Evolutionary conservation across 2,329 filamentous ascomycete genomes (phyloP).

Genomic region (Stachybotrys chartarum): DNA sequence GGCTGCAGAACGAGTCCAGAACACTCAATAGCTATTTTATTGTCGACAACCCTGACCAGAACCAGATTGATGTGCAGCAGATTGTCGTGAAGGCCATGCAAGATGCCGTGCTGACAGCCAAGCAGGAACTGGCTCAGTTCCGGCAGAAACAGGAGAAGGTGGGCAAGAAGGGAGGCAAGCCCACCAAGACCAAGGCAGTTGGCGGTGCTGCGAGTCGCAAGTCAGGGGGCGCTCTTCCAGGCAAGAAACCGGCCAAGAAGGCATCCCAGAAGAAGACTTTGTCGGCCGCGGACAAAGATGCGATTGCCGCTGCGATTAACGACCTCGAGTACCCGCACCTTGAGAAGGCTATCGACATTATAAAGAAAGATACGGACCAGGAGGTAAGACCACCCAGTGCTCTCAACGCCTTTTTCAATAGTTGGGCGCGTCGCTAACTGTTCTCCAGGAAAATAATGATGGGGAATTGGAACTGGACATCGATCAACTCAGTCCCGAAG

Average conservation of each 20-base stretch:
- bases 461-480: constrained; percentile 55
- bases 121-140: constrained; percentile 49
- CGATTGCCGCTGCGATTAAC: constrained; percentile 80
- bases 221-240: constrained; percentile 22
- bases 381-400: constrained; percentile 47
- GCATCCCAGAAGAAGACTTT: constrained; percentile 42
- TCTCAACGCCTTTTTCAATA: not conserved
- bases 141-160: constrained; percentile 51
- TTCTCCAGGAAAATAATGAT: constrained; percentile 46
- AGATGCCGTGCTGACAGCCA: constrained; percentile 67
- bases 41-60: constrained; percentile 42
- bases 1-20: constrained; percentile 48
- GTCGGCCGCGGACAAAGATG: constrained; percentile 78
- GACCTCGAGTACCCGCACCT: constrained; percentile 74
- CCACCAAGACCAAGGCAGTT: constrained; percentile 45
- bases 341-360: constrained; percentile 76
- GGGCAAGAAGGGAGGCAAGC: constrained; percentile 45
- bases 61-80: constrained; percentile 49
- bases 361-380: constrained; percentile 76
- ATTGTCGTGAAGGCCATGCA: constrained; percentile 59
- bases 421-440: constrained; percentile 4
- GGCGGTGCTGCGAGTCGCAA: constrained; percentile 34
- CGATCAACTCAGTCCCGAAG: constrained; percentile 48
- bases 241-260: constrained; percentile 37
- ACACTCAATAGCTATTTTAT: constrained; percentile 50